A percentile compares a stretch with the other conserved stretches of the same genome.
Evolutionary conservation across 495 filamentous ascomycete species (phyloP).

Genomic region (Entonaema liquescens): DNA sequence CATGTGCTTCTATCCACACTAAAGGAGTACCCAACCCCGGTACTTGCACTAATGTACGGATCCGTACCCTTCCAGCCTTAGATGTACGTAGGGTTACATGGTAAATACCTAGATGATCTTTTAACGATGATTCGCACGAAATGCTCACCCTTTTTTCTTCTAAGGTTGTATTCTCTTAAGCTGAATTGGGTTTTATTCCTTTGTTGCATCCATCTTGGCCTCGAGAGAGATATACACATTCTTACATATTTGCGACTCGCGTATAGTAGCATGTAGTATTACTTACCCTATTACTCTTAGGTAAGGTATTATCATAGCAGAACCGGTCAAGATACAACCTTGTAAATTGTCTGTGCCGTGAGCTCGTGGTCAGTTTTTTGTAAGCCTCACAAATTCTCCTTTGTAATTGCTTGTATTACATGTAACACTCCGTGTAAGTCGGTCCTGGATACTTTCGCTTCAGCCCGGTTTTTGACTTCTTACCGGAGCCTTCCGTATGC

Average conservation of each 20-base stretch:
- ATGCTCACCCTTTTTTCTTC: conserved; percentile 2
- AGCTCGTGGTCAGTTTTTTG: background rate
- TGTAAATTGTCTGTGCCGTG: background rate
- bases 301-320: conserved; percentile 2
- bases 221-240: background rate
- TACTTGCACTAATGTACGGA: background rate
- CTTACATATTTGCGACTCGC: background rate
- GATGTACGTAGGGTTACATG: conserved; percentile 7
- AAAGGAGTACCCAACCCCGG: background rate
- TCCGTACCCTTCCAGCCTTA: conserved; percentile 12
- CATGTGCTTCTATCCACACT: background rate
- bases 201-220: background rate
- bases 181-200: conserved; percentile 7
- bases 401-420: background rate
- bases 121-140: conserved; percentile 21
- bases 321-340: conserved; percentile 7
- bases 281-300: background rate
- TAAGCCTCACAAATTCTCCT: conserved; percentile 9
- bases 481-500: conserved; percentile 16
- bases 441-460: conserved; percentile 4
- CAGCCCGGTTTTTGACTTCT: conserved; percentile 9
- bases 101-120: conserved; percentile 1
- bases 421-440: conserved; percentile 20
- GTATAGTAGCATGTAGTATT: background rate
- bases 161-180: conserved; percentile 24